Evolutionary conservation across 2,329 filamentous ascomycete species (phyloP).

Genomic region (Exophiala viscosa): DNA sequence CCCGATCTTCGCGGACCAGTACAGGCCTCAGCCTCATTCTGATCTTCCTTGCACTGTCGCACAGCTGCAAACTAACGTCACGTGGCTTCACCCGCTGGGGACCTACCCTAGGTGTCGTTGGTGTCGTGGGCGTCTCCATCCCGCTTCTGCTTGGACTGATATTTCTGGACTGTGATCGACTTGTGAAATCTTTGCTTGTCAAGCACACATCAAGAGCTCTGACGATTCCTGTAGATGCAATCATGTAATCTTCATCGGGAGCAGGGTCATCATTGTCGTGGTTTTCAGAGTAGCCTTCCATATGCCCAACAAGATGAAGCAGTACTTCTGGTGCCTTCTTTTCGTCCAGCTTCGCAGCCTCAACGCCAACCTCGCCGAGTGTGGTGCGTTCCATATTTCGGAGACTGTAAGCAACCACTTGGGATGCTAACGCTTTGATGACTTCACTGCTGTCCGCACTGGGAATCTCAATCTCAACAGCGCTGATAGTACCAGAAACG

Average conservation of each 20-base stretch:
- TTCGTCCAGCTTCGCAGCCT: conserved; percentile 44
- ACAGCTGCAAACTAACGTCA: conserved; percentile 87
- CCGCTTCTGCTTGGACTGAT: conserved; percentile 48
- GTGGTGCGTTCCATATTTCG: conserved; percentile 82
- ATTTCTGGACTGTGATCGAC: conserved; percentile 35
- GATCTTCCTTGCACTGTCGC: conserved; percentile 86
- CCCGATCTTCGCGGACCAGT: conserved; percentile 67
- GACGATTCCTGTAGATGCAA: conserved; percentile 90
- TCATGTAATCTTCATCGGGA: conserved; percentile 90
- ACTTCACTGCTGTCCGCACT: conserved; percentile 78
- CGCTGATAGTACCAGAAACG: conserved; percentile 77
- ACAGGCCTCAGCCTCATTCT: conserved; percentile 77
- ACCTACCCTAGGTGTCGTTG: neutral
- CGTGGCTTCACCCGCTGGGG: conserved; percentile 62
- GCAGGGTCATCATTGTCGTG: conserved; percentile 64
- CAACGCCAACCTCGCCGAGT: conserved; percentile 56
- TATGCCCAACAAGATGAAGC: conserved; percentile 77
- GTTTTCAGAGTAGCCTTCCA: conserved; percentile 47
- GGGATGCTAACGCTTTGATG: conserved; percentile 85
- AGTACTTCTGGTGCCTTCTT: conserved; percentile 76
- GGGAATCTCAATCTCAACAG: conserved; percentile 88
- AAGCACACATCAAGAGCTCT: conserved; percentile 90
- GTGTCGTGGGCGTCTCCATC: conserved; percentile 54
- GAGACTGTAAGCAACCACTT: conserved; percentile 91
- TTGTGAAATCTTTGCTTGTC: conserved; percentile 65